Base-by-base conservation (phyloP, 257 asterid genomes). In the Solanum megistacrolobum region DNA sequence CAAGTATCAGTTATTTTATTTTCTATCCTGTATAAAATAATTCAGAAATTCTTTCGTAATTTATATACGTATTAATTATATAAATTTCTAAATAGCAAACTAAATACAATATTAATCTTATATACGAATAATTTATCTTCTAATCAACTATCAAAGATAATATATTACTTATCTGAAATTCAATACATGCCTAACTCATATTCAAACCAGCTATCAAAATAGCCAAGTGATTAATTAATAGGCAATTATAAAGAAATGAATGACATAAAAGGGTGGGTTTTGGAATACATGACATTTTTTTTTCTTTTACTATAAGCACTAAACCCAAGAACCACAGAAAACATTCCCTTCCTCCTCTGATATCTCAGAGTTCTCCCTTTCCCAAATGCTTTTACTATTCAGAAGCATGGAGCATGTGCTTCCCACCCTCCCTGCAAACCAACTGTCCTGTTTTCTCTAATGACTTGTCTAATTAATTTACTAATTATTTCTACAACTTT, bases 231-330 rank as follows among this genome's bases (percentile, higher is more conserved):
- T 55, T 55, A 55, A 55, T 21, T 76, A 52, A 43, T n/a, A 16
- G 23, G n/a, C n/a, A 83, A 88, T 88, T 85, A 89, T 85, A 89
- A 90, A 91, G 73, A 87, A 93, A 90, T 88, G 72, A 89, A 89
- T 68, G 84, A 66, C 69, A 81, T 46, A 46, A 46, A 85, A 29
- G 38, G 87, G 52, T 27, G 21, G 73, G 89, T 66, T 86, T 89
- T 83, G 94, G 92, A 92, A 93, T 92, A 92, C 93, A 94, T 95
- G 92, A 92, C 92, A 96, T 94, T 93, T 90, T 88, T 94, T 93
- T 90, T 89, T 92, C 87, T 88, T 6, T 7, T 31, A 71, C 32
- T 7, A 71, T 10, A 90, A 90, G 89, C 88, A 89, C 84, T 9
- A 91, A 91, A 90, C 87, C 90, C 83, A 81, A 88, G 89, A 87